Conservation (phyloP, 2,329 filamentous ascomycete genomes). For the Seiridium cupressi region DNA sequence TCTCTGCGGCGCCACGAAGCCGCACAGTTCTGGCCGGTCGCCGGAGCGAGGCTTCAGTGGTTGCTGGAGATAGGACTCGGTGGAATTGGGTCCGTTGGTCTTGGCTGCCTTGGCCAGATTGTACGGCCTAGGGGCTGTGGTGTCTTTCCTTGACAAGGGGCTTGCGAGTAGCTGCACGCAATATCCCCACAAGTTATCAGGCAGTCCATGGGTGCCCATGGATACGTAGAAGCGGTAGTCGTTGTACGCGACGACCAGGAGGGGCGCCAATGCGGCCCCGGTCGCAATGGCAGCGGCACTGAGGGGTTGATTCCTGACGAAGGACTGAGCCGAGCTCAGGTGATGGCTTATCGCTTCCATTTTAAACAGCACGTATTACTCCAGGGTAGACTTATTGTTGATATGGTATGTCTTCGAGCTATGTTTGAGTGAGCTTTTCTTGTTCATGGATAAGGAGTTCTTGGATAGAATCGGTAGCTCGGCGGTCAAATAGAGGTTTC, state of each 20-base stretch:
- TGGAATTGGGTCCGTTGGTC: constrained; percentile 12
- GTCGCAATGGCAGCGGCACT: not conserved
- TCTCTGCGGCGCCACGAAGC: constrained; percentile 17
- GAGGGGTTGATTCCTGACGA: not conserved
- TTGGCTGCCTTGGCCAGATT: constrained; percentile 13
- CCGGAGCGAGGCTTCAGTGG: constrained; percentile 7
- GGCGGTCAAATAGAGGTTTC: too few relatives aligned
- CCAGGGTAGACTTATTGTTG: too few relatives aligned
- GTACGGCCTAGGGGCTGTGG: constrained; percentile 19
- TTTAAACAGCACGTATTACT: not conserved
- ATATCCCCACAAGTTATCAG: constrained; percentile 7
- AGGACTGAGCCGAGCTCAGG: not conserved
- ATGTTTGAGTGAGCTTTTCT: too few relatives aligned
- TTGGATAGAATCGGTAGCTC: too few relatives aligned
- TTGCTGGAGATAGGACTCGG: not conserved
- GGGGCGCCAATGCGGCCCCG: not conserved
- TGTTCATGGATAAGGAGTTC: too few relatives aligned
- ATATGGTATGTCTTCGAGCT: too few relatives aligned
- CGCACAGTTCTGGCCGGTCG: constrained; percentile 10
- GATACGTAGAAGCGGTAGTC: constrained; percentile 8
- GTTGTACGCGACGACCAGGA: not conserved
- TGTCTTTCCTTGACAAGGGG: constrained; percentile 19
- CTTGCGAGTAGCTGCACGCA: constrained; percentile 16
- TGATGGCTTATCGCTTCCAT: not conserved
- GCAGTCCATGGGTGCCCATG: constrained; percentile 9